Percentiles rank a stretch among this genome's conserved stretches.
Conservation (phyloP, 192 early-diverging fungal species). For the Phlyctochytrium planicorne region DNA sequence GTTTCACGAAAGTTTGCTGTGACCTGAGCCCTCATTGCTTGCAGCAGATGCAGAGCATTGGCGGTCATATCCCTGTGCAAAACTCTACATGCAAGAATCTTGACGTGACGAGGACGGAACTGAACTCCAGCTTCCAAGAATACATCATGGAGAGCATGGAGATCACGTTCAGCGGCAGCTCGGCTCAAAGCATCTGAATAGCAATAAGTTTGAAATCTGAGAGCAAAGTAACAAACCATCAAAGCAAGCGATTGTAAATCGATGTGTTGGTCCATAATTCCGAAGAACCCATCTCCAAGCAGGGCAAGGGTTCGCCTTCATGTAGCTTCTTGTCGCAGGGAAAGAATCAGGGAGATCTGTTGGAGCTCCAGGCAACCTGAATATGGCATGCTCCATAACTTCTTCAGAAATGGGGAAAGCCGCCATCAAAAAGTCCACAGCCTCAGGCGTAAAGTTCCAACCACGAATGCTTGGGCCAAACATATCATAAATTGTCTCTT, state of each 20-base stretch:
- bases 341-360: constrained; percentile 32
- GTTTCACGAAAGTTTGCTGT: constrained; percentile 1
- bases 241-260: constrained; percentile 51
- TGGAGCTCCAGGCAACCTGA: constrained; percentile 25
- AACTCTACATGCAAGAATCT: constrained; percentile 53
- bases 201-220: neutral
- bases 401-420: constrained; percentile 37
- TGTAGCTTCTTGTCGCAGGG: constrained; percentile 47
- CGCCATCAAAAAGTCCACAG: constrained; percentile 32
- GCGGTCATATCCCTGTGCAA: constrained; percentile 55
- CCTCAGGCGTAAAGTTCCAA: constrained; percentile 40
- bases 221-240: constrained; percentile 30
- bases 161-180: constrained; percentile 48
- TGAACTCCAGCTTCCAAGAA: constrained; percentile 45
- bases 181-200: constrained; percentile 44
- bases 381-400: constrained; percentile 28
- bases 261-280: constrained; percentile 46
- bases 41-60: constrained; percentile 47
- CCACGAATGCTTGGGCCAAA: constrained; percentile 45
- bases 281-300: constrained; percentile 50
- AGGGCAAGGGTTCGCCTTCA: constrained; percentile 51
- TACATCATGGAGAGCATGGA: constrained; percentile 44
- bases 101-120: constrained; percentile 51
- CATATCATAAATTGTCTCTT: constrained; percentile 47
- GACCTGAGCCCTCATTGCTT: constrained; percentile 37